Evolutionary conservation across 495 filamentous ascomycete species (phyloP).

Genomic region (Xylaria telfairii): DNA sequence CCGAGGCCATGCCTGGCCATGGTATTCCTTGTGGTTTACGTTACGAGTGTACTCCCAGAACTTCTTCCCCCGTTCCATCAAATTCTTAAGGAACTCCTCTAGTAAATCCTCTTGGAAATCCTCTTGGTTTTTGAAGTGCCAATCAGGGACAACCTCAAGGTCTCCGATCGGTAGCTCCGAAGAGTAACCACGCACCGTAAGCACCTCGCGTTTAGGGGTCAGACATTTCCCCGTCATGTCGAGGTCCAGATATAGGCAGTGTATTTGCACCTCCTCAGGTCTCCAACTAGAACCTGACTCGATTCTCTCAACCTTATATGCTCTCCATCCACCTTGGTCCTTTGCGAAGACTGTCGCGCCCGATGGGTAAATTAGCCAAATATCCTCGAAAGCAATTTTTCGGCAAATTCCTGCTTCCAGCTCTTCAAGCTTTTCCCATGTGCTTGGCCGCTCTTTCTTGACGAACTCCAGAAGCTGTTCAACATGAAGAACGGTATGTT

Average conservation of each 20-base stretch:
- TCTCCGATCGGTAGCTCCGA: conserved; percentile 4
- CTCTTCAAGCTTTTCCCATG: not conserved
- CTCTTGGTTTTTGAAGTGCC: not conserved
- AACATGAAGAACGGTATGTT: not conserved
- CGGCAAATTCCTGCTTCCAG: not conserved
- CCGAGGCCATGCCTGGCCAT: not conserved
- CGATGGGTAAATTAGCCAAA: not conserved
- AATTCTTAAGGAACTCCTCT: not conserved
- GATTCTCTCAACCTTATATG: not conserved
- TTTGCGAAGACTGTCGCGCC: not conserved
- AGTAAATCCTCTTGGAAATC: not conserved
- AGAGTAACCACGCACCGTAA: not conserved
- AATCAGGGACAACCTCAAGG: not conserved
- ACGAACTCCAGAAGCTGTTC: not conserved
- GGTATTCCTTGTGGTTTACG: not conserved
- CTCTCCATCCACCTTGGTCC: not conserved
- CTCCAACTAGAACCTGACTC: not conserved
- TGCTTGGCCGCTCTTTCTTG: not conserved
- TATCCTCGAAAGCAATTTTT: not conserved
- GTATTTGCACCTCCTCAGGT: not conserved
- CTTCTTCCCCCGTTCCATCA: not conserved
- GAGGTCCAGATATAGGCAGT: not conserved
- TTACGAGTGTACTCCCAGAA: conserved; percentile 2
- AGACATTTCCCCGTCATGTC: not conserved
- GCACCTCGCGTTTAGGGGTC: not conserved